Conservation (phyloP, 148 eudicot genomes). For the Vaccinium corymbosum region DNA sequence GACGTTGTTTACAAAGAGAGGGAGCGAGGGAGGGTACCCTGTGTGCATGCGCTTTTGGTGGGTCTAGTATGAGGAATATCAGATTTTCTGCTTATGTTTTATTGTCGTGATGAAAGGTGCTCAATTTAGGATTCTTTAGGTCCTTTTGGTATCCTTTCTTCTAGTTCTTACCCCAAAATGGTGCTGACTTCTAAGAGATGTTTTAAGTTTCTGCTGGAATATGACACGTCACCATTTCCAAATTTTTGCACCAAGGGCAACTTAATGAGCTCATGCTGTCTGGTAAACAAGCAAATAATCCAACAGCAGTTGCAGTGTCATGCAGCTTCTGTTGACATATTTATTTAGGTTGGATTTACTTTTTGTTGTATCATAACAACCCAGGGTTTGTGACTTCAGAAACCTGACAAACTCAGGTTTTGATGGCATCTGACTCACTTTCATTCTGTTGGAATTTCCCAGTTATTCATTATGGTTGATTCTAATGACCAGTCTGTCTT, state of each 20-base stretch:
- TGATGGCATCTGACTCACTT: not conserved
- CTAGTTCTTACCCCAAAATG: not conserved
- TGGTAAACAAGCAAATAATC: not conserved
- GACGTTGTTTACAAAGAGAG: too few relatives aligned
- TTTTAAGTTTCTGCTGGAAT: not conserved
- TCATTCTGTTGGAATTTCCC: not conserved
- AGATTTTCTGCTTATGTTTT: not conserved
- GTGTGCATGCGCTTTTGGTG: not conserved
- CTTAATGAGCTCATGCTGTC: not conserved
- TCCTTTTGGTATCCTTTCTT: not conserved
- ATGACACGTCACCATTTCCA: not conserved
- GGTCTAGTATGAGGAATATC: not conserved
- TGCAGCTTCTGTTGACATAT: not conserved
- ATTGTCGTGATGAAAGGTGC: not conserved
- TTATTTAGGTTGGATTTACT: not conserved
- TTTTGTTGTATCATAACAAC: not conserved
- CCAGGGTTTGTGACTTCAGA: not conserved
- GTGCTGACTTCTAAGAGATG: not conserved
- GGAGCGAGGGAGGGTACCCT: too few relatives aligned
- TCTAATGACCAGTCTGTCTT: slow-evolving; percentile 17
- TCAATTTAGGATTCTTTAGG: not conserved
- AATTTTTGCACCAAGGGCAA: not conserved
- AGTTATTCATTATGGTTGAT: slow-evolving; percentile 5
- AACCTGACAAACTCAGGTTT: not conserved
- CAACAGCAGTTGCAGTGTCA: not conserved